Evolutionary conservation across 2,329 filamentous ascomycete genomes (phyloP).

Genomic region (Apiospora arundinis): DNA sequence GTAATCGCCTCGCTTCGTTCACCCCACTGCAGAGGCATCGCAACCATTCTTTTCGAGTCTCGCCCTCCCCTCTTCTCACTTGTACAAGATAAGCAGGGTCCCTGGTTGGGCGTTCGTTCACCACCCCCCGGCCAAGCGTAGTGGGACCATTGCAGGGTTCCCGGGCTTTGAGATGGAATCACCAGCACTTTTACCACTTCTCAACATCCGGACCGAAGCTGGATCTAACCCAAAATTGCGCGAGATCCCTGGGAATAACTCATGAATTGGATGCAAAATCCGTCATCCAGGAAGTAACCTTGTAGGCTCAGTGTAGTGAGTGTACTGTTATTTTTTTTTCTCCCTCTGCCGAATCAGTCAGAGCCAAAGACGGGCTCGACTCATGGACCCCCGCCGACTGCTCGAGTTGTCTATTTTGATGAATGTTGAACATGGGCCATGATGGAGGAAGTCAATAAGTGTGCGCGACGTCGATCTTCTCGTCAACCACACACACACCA

Average conservation of each 20-base stretch:
- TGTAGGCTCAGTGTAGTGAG: background rate
- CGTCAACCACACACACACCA: background rate
- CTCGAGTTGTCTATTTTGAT: background rate
- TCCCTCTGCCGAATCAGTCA: constrained; percentile 8
- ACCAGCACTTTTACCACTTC: constrained; percentile 13
- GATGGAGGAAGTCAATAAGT: constrained; percentile 15
- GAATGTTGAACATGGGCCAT: background rate
- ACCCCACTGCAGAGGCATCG: constrained; percentile 15
- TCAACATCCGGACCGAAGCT: constrained; percentile 18
- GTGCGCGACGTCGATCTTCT: constrained; percentile 10
- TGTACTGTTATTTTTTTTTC: too few relatives aligned
- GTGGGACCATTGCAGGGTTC: constrained; percentile 1
- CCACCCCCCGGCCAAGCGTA: background rate
- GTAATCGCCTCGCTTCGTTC: constrained; percentile 6
- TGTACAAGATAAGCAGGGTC: constrained; percentile 14
- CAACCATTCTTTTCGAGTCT: constrained; percentile 3
- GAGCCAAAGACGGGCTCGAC: constrained; percentile 5
- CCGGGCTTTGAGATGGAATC: constrained; percentile 8
- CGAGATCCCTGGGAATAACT: constrained; percentile 15
- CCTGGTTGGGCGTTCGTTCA: constrained; percentile 5
- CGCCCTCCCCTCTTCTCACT: background rate
- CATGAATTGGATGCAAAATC: background rate
- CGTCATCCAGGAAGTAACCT: constrained; percentile 9
- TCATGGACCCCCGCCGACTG: background rate
- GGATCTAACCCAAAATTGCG: constrained; percentile 16